phyloP scores from a whole-genome alignment of 2,329 filamentous ascomycete species.

The Teratosphaeria pseudoeucalypti region DNA sequence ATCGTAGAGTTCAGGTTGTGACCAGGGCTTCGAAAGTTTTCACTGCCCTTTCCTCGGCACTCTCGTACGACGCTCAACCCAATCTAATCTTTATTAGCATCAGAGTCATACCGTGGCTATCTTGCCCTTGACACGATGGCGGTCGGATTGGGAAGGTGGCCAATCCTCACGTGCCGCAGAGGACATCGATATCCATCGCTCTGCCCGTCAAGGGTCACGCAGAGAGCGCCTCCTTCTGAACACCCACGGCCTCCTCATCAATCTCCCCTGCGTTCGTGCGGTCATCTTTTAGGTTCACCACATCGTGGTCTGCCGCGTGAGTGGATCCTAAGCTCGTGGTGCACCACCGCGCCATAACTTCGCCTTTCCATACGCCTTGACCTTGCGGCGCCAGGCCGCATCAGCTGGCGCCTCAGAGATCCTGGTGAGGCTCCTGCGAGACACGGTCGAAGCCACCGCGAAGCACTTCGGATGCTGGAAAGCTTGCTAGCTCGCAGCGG shows the following conservation, averaged over 20 bases:
- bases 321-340: neutral
- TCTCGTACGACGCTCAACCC: neutral
- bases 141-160: neutral
- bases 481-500: neutral
- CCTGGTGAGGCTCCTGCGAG: neutral
- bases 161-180: neutral
- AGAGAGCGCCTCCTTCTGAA: neutral
- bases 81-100: neutral
- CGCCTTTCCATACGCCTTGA: neutral
- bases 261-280: neutral
- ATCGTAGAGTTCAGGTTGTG: neutral
- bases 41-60: neutral
- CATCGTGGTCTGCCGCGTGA: neutral
- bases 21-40: neutral
- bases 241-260: neutral
- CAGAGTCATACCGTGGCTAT: neutral
- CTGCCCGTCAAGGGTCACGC: neutral
- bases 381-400: neutral
- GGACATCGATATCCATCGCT: neutral
- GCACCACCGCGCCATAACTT: neutral
- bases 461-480: neutral
- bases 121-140: neutral
- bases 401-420: neutral
- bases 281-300: neutral
- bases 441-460: neutral